Base-by-base conservation (phyloP, 306 rosid species). In the Styphnolobium japonicum region DNA sequence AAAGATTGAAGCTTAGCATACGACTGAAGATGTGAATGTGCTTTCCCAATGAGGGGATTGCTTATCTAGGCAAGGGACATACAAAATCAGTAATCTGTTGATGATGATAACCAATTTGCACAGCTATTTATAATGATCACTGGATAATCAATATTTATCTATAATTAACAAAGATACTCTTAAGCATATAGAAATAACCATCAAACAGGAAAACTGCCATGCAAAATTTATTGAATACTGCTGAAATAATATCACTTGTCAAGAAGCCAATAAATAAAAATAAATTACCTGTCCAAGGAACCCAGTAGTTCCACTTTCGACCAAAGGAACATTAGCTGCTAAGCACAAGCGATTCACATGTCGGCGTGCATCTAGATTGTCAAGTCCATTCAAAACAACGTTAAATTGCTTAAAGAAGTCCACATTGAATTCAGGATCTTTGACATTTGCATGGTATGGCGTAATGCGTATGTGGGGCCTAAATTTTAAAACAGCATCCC, bases 231-330 rank as follows among this genome's bases (percentile, higher is more conserved):
- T 58, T 34, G 14, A 46, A 46, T 71, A 71, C 49, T 1, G 58
- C 8, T 7, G 18, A 79, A 52, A 63, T 22, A n/a, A 73, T 49
- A 57, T 58, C 4, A 34, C 8, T 36, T 46, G 55, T 68, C 23
- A 31, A 46, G 60, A 67, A 49, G 61, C 49, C 79, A 71, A 75
- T 72, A 74, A 66, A 52, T 77, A 29, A 67, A 79, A 60, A 36
- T 52, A 75, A 77, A 29, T 81, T 37, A 96, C 99, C 99, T 96
- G 99, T 55, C 99, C 99, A 75, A 96, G 99, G 86, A 96, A 96
- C 71, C 99, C 99, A 84, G 99, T 96, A 37, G 99, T 96, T 80
- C 99, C 99, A 89, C 99, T 96, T 88, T 93, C 99, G 75, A 96
- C 95, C 78, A 96, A 79, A 65, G 99, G 97, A 76, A 96, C 96